A percentile compares a stretch with the other conserved stretches of the same genome.
Evolutionary conservation across 2,329 filamentous ascomycete genomes (phyloP).

Genomic region (Fusarium bactridioides): DNA sequence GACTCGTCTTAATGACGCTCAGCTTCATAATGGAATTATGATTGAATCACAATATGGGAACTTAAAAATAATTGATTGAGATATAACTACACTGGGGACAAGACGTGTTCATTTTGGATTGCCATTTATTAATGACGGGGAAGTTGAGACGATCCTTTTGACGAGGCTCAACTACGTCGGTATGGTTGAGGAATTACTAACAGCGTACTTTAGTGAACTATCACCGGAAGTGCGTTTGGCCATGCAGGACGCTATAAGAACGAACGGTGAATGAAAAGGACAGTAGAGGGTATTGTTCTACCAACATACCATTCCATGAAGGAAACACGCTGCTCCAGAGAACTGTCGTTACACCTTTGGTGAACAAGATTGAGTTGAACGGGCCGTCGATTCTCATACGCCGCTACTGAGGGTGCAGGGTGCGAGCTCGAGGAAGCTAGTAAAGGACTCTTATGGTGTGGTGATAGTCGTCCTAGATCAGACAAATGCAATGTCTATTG

Average conservation of each 20-base stretch:
- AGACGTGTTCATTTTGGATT: not conserved
- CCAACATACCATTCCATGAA: too few relatives aligned
- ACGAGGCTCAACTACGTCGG: too few relatives aligned
- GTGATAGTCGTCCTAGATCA: rapidly evolving
- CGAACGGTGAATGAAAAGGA: rapidly evolving
- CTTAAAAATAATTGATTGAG: not conserved
- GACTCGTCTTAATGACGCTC: not conserved
- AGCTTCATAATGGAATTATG: not conserved
- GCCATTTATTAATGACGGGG: not conserved
- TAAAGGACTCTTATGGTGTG: not conserved
- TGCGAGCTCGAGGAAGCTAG: not conserved
- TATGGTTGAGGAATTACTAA: rapidly evolving
- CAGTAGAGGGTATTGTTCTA: rapidly evolving
- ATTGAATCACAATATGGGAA: too few relatives aligned
- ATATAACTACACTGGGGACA: too few relatives aligned
- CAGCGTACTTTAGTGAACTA: too few relatives aligned
- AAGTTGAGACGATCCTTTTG: not conserved
- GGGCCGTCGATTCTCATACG: too few relatives aligned
- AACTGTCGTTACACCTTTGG: not conserved
- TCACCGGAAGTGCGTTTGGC: rapidly evolving
- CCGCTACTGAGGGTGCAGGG: not conserved
- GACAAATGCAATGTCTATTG: not conserved
- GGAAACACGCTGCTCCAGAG: rapidly evolving
- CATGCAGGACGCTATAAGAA: too few relatives aligned
- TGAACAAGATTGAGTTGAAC: not conserved